phyloP scores from a whole-genome alignment of 345 rosid species.

The Gossypium longicalyx region DNA sequence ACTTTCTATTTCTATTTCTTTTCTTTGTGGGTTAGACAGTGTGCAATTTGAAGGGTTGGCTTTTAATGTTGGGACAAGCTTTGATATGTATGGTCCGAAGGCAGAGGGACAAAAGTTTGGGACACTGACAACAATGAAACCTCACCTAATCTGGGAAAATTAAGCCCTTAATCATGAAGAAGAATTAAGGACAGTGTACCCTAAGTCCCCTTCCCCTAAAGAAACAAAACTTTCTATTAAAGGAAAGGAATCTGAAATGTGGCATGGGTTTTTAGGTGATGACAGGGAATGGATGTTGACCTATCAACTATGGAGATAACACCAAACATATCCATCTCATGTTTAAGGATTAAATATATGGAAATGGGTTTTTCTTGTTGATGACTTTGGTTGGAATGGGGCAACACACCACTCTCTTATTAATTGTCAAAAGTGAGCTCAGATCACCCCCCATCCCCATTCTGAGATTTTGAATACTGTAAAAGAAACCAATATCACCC shows the following conservation, averaged over 20 bases:
- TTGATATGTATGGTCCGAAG: neutral
- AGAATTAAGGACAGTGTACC: neutral
- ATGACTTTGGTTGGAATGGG: neutral
- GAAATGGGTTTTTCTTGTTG: slow-evolving; percentile 47
- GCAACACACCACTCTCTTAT: too few relatives aligned
- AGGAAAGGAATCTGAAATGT: slow-evolving; percentile 73
- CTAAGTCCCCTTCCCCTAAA: slow-evolving; percentile 11
- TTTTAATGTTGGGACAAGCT: neutral
- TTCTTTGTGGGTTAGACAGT: slow-evolving; percentile 3
- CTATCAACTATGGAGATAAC: slow-evolving; percentile 87
- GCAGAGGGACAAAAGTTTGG: slow-evolving; percentile 1
- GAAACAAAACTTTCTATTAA: slow-evolving; percentile 33
- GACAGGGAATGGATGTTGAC: slow-evolving; percentile 92
- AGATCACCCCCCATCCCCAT: neutral
- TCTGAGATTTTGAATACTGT: neutral
- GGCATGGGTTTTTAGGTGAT: slow-evolving; percentile 89
- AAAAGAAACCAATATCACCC: neutral
- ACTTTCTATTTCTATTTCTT: neutral
- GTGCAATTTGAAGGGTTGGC: slow-evolving; percentile 1
- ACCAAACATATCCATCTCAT: slow-evolving; percentile 69
- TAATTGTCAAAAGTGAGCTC: slow-evolving; percentile 5
- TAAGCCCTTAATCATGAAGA: neutral
- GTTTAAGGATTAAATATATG: slow-evolving; percentile 22
- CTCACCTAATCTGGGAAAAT: slow-evolving; percentile 16
- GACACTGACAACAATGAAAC: slow-evolving; percentile 16